Percentiles rank a stretch among this genome's conserved stretches.
phyloP scores from a whole-genome alignment of 345 rosid genomes.

The Carallia brachiata region DNA sequence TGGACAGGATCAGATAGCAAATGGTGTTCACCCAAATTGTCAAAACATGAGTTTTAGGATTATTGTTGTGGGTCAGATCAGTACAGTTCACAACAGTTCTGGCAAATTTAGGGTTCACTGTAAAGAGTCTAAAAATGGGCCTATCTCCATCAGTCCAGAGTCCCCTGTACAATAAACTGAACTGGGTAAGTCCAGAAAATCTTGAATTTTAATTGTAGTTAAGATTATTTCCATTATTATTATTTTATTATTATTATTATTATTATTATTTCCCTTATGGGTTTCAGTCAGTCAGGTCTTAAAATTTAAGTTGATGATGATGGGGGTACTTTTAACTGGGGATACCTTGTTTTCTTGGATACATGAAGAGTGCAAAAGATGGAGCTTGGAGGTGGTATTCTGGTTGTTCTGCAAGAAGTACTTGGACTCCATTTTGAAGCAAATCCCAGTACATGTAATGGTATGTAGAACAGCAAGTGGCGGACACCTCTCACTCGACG shows the following conservation, averaged over 20 bases:
- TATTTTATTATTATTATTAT: neutral
- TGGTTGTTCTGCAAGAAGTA: slow-evolving; percentile 29
- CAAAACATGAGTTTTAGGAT: slow-evolving; percentile 7
- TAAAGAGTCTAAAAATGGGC: slow-evolving; percentile 19
- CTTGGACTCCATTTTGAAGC: slow-evolving; percentile 92
- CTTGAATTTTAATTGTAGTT: neutral
- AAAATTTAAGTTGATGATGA: neutral
- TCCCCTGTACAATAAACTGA: slow-evolving; percentile 27
- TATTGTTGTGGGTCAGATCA: neutral
- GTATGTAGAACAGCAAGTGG: slow-evolving; percentile 93
- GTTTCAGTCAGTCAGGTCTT: slow-evolving; percentile 12
- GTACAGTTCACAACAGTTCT: slow-evolving; percentile 1
- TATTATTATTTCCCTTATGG: neutral
- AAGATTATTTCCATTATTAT: neutral
- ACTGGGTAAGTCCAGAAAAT: slow-evolving; percentile 11
- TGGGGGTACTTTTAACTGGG: slow-evolving; percentile 15
- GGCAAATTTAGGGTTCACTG: slow-evolving; percentile 16
- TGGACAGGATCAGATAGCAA: slow-evolving; percentile 15
- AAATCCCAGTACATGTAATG: slow-evolving; percentile 60
- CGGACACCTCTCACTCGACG: slow-evolving; percentile 87
- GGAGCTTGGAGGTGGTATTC: slow-evolving; percentile 46
- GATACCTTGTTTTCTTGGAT: slow-evolving; percentile 93
- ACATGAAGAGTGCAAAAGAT: slow-evolving; percentile 73
- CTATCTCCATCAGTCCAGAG: slow-evolving; percentile 34
- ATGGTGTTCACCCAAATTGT: slow-evolving; percentile 14